Evolutionary conservation across 1,284 basidiomycete species (phyloP).

Genomic region (Cutaneotrichosporon cutaneum): DNA sequence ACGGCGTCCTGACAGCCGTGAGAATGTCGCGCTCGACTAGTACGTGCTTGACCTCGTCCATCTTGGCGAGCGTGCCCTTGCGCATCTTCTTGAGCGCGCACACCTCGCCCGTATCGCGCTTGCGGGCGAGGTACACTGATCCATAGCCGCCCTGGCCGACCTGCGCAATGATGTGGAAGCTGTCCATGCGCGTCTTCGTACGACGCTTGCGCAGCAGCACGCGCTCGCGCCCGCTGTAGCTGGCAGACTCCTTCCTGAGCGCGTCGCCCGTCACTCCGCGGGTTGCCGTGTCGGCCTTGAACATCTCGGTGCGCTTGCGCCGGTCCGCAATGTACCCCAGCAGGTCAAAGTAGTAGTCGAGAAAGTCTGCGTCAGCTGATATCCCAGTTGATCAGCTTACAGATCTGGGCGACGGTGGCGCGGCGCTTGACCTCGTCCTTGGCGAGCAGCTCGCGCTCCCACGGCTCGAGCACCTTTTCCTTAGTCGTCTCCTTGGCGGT

Average conservation of each 20-base stretch:
- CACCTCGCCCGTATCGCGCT: conserved; percentile 85
- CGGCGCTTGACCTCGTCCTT: conserved; percentile 85
- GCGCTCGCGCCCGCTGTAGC: conserved; percentile 87
- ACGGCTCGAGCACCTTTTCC: conserved; percentile 60
- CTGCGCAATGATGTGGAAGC: conserved; percentile 92
- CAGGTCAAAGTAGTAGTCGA: conserved; percentile 84
- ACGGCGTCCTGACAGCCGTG: conserved; percentile 90
- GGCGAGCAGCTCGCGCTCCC: conserved; percentile 80
- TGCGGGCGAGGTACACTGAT: conserved; percentile 88
- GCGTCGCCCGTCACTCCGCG: conserved; percentile 63
- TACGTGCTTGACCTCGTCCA: conserved; percentile 91
- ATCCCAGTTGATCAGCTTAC: conserved; percentile 55
- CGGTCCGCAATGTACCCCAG: conserved; percentile 81
- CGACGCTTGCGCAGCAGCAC: conserved; percentile 82
- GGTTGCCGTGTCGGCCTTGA: conserved; percentile 75
- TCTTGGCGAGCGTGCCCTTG: conserved; percentile 87
- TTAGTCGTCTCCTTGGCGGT: conserved; percentile 42
- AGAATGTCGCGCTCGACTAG: conserved; percentile 95
- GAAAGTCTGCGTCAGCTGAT: conserved; percentile 65
- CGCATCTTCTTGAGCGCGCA: conserved; percentile 95
- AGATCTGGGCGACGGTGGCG: conserved; percentile 91
- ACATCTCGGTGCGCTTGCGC: conserved; percentile 74
- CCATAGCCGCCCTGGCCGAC: conserved; percentile 97
- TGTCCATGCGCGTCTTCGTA: conserved; percentile 80
- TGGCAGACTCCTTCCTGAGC: conserved; percentile 77